Base-by-base conservation (phyloP, 768 basidiomycete genomes). In the Pulveroboletus sp. region DNA sequence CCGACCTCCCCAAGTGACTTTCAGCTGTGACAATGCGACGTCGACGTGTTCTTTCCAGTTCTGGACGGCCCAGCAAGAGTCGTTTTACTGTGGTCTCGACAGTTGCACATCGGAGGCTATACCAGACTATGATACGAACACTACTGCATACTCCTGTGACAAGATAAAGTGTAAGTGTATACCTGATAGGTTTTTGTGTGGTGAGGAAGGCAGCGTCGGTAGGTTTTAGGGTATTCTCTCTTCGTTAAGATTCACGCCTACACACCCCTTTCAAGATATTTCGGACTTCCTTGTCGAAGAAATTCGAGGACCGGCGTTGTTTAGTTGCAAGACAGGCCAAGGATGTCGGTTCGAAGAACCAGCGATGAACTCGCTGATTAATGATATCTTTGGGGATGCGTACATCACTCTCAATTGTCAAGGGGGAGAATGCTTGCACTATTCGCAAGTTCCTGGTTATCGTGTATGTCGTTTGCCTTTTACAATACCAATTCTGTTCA, bases 351-450 rank as follows among this genome's bases (percentile, higher is more conserved):
- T 99, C 60, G 87, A 94, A 65, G 96, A 99, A 60, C 90, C 92
- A 0, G 93, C 89, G 0, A 98, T 99, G 96, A 96, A 99, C 61
- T 76, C 84, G 30, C 79, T 99, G 46, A 98, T 99, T 69, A 82
- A 86, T 62, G 84, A 86, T 54, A 84, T 99, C 58, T 98, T 99
- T 57, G 96, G 90, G 2, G 96, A 99, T 65, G 76, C 73, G 1
- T 89, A 83, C 62, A 99, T 99, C 62, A 87, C 91, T 3, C 76
- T 98, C 45, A 67, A 82, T 32, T 98, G 96, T 57, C 72, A 86
- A 1, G 84, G 89, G 6, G 95, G 96, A 18, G 96, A 98, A 71
- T 98, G 96, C 63, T 63, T 99, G 63, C 90, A 95, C 61, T 91
- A 83, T 59, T 90, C 89, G 0, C 89, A 93, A 67, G 93, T 97